Evolutionary conservation across 2,329 filamentous ascomycete genomes (phyloP).

Genomic region (Cytospora piceae): DNA sequence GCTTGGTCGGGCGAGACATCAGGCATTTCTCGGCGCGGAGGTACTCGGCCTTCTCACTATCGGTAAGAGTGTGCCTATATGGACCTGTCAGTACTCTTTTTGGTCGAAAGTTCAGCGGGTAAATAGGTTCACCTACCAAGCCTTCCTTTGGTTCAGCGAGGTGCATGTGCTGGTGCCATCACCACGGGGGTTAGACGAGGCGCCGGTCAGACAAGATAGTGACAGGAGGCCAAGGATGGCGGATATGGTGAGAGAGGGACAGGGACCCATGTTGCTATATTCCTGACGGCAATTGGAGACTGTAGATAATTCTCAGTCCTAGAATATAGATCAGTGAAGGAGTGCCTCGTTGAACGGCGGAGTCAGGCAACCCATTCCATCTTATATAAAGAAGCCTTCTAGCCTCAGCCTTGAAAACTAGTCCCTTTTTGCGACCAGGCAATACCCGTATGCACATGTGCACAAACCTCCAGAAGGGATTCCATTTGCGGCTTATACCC

Average conservation of each 20-base stretch:
- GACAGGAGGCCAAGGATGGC: conserved; percentile 17
- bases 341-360: no score
- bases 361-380: no score
- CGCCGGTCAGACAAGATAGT: conserved; percentile 1
- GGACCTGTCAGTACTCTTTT: background rate
- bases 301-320: no score
- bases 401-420: no score
- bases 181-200: background rate
- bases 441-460: no score
- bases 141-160: conserved; percentile 16
- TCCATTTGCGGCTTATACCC: no score
- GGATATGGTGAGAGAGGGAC: background rate
- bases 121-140: background rate
- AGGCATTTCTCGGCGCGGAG: conserved; percentile 41
- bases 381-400: no score
- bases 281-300: background rate
- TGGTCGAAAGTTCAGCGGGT: no score
- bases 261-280: background rate
- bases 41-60: conserved; percentile 37
- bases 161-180: conserved; percentile 1
- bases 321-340: no score
- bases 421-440: no score
- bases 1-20: conserved; percentile 36
- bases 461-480: no score
- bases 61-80: conserved; percentile 9